Percentiles rank a stretch among this genome's conserved stretches.
Evolutionary conservation across 495 filamentous ascomycete species (phyloP).

Genomic region (Aspergillus panamensis): DNA sequence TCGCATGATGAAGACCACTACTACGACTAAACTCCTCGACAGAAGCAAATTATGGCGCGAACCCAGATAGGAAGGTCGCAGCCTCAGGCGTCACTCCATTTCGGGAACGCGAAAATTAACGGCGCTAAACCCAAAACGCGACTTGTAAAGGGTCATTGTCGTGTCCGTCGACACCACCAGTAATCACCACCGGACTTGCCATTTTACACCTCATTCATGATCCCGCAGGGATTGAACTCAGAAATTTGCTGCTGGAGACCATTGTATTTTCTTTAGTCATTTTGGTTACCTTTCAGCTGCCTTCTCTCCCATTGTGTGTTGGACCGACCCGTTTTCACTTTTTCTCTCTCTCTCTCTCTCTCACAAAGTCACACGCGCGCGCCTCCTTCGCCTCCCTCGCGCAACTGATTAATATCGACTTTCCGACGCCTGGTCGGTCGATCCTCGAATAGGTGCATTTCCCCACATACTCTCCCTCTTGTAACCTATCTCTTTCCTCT

Average conservation of each 20-base stretch:
- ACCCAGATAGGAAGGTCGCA: constrained; percentile 1
- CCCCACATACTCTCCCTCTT: constrained; percentile 24
- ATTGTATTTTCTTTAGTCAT: background rate
- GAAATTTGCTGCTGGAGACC: background rate
- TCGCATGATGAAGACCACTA: background rate
- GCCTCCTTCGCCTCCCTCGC: constrained; percentile 36
- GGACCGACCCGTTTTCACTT: constrained; percentile 10
- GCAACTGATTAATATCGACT: constrained; percentile 20
- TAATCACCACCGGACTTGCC: background rate
- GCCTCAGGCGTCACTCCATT: background rate
- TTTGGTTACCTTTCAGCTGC: constrained; percentile 1
- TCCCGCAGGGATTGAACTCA: constrained; percentile 4
- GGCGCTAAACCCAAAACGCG: constrained; percentile 26
- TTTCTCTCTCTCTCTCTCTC: constrained; percentile 22
- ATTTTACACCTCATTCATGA: constrained; percentile 1
- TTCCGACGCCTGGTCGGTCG: constrained; percentile 25
- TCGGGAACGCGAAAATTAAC: constrained; percentile 21
- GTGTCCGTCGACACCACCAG: constrained; percentile 19
- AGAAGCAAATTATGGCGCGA: background rate
- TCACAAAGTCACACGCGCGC: constrained; percentile 39
- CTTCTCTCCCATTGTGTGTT: constrained; percentile 18
- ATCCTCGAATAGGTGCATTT: constrained; percentile 28
- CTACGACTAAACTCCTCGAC: background rate
- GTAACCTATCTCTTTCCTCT: constrained; percentile 14
- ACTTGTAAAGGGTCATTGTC: constrained; percentile 19